Base-by-base conservation (phyloP, 1,284 basidiomycete species). In the Moniliophthora roreri region DNA sequence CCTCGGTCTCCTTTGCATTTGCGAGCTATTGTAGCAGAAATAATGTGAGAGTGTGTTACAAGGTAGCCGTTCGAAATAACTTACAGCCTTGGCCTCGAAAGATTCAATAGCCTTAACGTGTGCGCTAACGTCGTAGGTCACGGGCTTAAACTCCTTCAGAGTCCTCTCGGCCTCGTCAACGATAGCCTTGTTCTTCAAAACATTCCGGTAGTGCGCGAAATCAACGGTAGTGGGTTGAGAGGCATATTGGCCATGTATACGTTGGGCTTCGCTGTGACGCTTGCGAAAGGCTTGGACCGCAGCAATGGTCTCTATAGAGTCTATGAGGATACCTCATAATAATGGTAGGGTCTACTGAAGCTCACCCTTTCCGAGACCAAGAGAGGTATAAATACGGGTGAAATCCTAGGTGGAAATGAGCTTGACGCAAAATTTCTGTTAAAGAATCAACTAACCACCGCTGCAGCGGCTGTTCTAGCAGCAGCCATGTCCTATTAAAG, bases 71-170 rank as follows among this genome's bases (percentile, higher is more conserved):
- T 16, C 47, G 36, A 24, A 13, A 36, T 50, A 39, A 84, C 93
- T 68, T 64, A 98, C 95, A 62, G 97, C 97, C 78, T 96, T 98
- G 62, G 84, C 80, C 82, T 99, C 94, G 72, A 99, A 99, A 51
- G 93, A 89, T 70, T 97, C 94, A 63, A 99, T 97, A 49, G 94
- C 94, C 76, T 95, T 97, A 72, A 98, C 71, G 73, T 97, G 93
- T 59, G 93, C 82, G 66, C 73, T 77, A 56, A 96, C 91, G 69
- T 99, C 96, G 76, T 98, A 98, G n/a, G 91, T 90, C 55, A 94
- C 88, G 28, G 97, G 93, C 80, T 97, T 97, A 83, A 98, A 99
- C 38, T 86, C 85, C 59, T 80, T 84, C 64, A 98, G 72, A 57
- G 91, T 75, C 79, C 95, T 97, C 79, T 98, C 94, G 10, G 92